These are phyloP conservation scores for Taphrina confusa DNA, from an alignment of 1,139 yeast genomes.

Conservation along the genomic window DNA sequence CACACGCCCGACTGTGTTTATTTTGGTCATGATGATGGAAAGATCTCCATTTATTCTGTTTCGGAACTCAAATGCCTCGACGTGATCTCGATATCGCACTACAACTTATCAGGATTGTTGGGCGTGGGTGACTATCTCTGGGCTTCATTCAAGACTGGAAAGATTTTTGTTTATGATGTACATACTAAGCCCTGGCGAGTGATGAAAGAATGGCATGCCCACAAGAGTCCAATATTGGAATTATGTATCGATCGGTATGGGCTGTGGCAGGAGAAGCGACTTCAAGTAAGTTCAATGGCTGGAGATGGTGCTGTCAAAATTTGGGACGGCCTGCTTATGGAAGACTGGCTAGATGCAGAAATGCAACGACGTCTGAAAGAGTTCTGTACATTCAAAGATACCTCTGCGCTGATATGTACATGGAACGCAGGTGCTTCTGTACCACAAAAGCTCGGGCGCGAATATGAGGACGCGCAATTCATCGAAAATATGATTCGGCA, in stretches of 20 bases:
- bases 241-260: constrained; percentile 40
- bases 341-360: constrained; percentile 47
- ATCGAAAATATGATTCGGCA: constrained; percentile 37
- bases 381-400: constrained; percentile 44
- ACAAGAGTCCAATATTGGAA: constrained; percentile 44
- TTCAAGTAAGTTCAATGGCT: constrained; percentile 41
- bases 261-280: constrained; percentile 40
- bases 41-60: constrained; percentile 46
- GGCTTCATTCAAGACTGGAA: constrained; percentile 50
- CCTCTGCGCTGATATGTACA: constrained; percentile 47
- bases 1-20: constrained; percentile 45
- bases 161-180: constrained; percentile 47
- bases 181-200: constrained; percentile 46
- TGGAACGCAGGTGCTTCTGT: constrained; percentile 53
- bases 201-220: constrained; percentile 50
- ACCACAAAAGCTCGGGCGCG: constrained; percentile 45
- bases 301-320: constrained; percentile 43
- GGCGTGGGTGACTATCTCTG: constrained; percentile 47
- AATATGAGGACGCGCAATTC: constrained; percentile 40
- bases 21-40: constrained; percentile 52
- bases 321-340: constrained; percentile 49
- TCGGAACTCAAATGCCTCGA: constrained; percentile 44
- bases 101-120: constrained; percentile 45
- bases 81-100: constrained; percentile 46
- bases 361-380: constrained; percentile 44